phyloP scores from a whole-genome alignment of 805 yeast genomes.

The Metschnikowia lochheadii region DNA sequence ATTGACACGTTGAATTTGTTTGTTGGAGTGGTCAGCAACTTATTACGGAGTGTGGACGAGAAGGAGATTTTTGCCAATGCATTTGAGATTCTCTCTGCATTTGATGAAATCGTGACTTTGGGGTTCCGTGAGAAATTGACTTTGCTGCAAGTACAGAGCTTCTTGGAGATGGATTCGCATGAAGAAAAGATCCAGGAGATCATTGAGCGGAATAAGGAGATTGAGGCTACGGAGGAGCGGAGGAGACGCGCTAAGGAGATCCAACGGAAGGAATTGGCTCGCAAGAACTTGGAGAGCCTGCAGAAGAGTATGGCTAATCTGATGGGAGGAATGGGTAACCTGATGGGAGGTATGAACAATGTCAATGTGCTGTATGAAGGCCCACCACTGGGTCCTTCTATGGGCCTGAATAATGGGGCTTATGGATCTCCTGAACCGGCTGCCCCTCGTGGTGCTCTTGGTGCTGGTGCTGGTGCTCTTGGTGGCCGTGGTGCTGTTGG shows the following conservation, averaged over 20 bases:
- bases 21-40: conserved; percentile 72
- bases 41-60: conserved; percentile 72
- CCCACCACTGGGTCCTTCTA: conserved; percentile 16
- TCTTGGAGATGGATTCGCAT: conserved; percentile 95
- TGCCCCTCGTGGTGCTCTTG: conserved; percentile 15
- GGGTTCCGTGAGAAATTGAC: conserved; percentile 90
- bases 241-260: conserved; percentile 91
- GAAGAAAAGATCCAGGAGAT: conserved; percentile 98
- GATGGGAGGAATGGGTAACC: too few relatives aligned
- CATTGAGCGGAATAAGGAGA: conserved; percentile 92
- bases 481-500: conserved; percentile 16
- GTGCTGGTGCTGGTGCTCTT: too few relatives aligned
- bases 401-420: conserved; percentile 2
- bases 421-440: conserved; percentile 23
- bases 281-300: conserved; percentile 49
- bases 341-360: not conserved
- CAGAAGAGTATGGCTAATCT: conserved; percentile 15
- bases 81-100: conserved; percentile 84
- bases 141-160: conserved; percentile 76
- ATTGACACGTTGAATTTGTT: conserved; percentile 86
- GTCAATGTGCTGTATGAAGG: conserved; percentile 12
- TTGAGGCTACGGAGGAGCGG: conserved; percentile 95
- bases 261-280: conserved; percentile 72
- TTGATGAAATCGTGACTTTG: conserved; percentile 86
- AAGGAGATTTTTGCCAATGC: conserved; percentile 78